Base-by-base conservation (phyloP, 345 rosid species). In the Sonneratia caseolaris region DNA sequence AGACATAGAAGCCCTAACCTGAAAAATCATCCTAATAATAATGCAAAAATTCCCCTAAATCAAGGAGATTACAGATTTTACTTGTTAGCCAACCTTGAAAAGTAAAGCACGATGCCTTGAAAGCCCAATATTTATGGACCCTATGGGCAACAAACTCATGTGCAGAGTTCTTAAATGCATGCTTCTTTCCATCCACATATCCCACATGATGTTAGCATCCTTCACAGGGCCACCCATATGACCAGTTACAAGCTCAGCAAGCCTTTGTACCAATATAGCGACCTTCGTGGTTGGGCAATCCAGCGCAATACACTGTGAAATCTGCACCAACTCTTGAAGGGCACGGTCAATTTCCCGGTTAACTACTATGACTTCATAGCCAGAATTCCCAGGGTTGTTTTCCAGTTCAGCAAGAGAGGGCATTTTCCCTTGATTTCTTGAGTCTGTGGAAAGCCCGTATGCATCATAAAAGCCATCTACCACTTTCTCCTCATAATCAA, bases 211-310 rank as follows among this genome's bases (percentile, higher is more conserved):
- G 78, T 81, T 92, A 24, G 99, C 96, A 88, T 96, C 98, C 79
- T 87, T 91, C 19, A 89, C 96, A 56, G 96, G 86, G 38, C 98
- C 99, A 76, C 98, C 99, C 98, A 96, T 91, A 79, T 96, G 96
- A 69, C 74, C 91, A n/a, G 93, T 89, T 49, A 96, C 98, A 81
- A 91, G 87, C 73, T 96, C 99, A 68, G 99, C 96, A 71, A 96
- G 84, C 79, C 82, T 81, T 79, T 89, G 94, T 49, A 91, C 99
- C 79, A 92, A 72, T 71, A 82, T 62, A 74, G 78, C 79, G 75
- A 92, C 86, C 81, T 86, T 81, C 9, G 89, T 78, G 48, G 87
- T 76, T 70, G 95, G 86, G 81, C 86, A 88, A 79, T 87, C 96
- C 82, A 91, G 68, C 40, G 85, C 80, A 73, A 96, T 80, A 76